A percentile compares a stretch with the other conserved stretches of the same genome.
phyloP scores from a whole-genome alignment of 2,329 filamentous ascomycete species.

The Lecanosticta acicola region DNA sequence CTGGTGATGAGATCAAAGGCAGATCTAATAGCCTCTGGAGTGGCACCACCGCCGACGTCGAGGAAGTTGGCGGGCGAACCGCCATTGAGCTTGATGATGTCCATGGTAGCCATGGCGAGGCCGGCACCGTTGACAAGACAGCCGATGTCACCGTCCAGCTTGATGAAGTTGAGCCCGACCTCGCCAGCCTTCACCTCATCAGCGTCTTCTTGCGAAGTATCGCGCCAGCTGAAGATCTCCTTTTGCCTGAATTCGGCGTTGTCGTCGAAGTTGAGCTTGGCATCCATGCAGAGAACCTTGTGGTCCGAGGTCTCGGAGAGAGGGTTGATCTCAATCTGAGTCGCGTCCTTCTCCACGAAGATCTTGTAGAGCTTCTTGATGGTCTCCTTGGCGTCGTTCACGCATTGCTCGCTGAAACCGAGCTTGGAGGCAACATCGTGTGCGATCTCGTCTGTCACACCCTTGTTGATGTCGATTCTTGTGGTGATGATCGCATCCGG shows the following conservation, averaged over 20 bases:
- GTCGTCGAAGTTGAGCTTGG: constrained; percentile 98
- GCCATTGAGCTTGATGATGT: constrained; percentile 99
- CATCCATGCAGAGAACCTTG: constrained; percentile 98
- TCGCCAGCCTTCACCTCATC: constrained; percentile 96
- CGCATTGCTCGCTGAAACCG: constrained; percentile 95
- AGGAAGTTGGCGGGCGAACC: constrained; percentile 96
- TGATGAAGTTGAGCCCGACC: constrained; percentile 98
- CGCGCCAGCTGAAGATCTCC: constrained; percentile 90
- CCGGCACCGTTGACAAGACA: constrained; percentile 98
- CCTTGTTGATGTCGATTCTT: constrained; percentile 85
- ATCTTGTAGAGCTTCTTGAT: constrained; percentile 99
- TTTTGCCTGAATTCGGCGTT: constrained; percentile 98
- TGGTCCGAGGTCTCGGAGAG: constrained; percentile 97
- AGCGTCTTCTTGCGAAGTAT: constrained; percentile 89
- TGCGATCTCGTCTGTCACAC: constrained; percentile 93
- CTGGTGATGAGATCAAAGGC: constrained; percentile 98
- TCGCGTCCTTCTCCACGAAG: constrained; percentile 97
- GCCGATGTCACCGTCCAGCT: constrained; percentile 98
- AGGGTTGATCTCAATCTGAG: constrained; percentile 99
- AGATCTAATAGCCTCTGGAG: constrained; percentile 90
- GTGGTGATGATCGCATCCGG: constrained; percentile 94
- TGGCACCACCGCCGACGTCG: constrained; percentile 95
- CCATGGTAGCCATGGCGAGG: constrained; percentile 99
- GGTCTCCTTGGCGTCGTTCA: constrained; percentile 89
- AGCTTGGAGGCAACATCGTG: constrained; percentile 83